Conservation (phyloP, 2,329 filamentous ascomycete species). For the Aspergillus texensis region DNA sequence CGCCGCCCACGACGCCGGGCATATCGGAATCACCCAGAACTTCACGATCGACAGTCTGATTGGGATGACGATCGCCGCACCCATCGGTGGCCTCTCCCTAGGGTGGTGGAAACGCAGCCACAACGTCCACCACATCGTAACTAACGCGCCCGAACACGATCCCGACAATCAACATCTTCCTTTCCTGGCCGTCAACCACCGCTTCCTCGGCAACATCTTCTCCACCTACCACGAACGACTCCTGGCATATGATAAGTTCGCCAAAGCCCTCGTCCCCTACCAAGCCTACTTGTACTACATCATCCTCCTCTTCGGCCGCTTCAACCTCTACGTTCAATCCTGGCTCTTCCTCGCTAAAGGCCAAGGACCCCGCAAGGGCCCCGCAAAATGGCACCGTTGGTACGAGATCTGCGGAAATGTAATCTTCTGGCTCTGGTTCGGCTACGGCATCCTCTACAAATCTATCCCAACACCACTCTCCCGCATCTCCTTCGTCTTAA, state of each 20-base stretch:
- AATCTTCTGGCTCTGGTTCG: constrained; percentile 84
- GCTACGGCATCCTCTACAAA: constrained; percentile 73
- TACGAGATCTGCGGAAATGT: constrained; percentile 72
- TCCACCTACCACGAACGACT: constrained; percentile 80
- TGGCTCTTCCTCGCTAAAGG: constrained; percentile 73
- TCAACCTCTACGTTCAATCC: constrained; percentile 84
- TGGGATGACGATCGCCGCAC: constrained; percentile 86
- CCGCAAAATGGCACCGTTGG: constrained; percentile 78
- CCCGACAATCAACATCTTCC: constrained; percentile 90
- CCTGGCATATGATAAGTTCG: constrained; percentile 73
- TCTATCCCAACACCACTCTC: constrained; percentile 66
- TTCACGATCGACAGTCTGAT: constrained; percentile 80
- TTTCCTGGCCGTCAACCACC: constrained; percentile 82
- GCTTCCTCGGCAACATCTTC: constrained; percentile 70
- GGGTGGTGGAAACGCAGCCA: constrained; percentile 98
- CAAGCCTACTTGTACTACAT: constrained; percentile 83
- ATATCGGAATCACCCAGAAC: constrained; percentile 88
- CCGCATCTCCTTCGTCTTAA: constrained; percentile 72
- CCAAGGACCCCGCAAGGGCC: constrained; percentile 70
- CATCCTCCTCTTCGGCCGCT: constrained; percentile 75
- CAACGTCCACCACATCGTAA: constrained; percentile 95
- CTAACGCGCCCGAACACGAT: constrained; percentile 91
- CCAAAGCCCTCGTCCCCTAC: constrained; percentile 67
- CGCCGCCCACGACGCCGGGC: constrained; percentile 73
- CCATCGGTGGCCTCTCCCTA: constrained; percentile 80